Base-by-base conservation (phyloP, 768 basidiomycete species). In the Pleurotus djamor region DNA sequence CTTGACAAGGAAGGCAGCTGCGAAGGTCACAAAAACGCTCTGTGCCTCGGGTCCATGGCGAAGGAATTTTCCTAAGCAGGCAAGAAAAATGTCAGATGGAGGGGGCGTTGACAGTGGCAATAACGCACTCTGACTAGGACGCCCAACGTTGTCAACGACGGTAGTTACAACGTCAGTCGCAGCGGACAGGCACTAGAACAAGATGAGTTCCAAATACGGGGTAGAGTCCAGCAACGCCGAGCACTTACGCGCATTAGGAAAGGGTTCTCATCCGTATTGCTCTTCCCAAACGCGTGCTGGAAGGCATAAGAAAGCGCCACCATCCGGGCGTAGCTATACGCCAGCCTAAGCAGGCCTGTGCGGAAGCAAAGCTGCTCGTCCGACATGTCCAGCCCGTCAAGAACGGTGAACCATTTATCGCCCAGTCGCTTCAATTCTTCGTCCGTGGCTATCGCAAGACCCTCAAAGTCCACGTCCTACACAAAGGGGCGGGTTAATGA, bases 1-100 rank as follows among this genome's bases (percentile, higher is more conserved):
- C 79, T 94, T 93, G 63, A 94, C 81, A 13, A 94, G 76, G 76
- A 94, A 94, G 2, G 91, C 87, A 7, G 87, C 85, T 8, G 92
- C 91, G 62, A 92, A 93, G 0, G 87, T 90, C 28, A 86, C 80
- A 64, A 93, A 91, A 8, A 93, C 86, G 60, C 85, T 87, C 63
- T 92, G 87, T 0, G 88, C 86, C 67, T 92, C 91, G 2, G 91
- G 90, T 0, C 89, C 91, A 66, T 90, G 88, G 3, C 86, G 81
- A 54, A 88, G 79, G 61, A 81, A 86, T 32, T 77, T 72, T 50
- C 76, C 84, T 86, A 69, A 17, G 59, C 47, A 35, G 49, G 14
- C 38, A 62, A 52, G 49, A 62, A n/a, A 60, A 34, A 34, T n/a
- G 13, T 65, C 45, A 58, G 58, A 59, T 28, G 10, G 57, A 47